Conservation (phyloP, 345 rosid species). For the Erodium maritimum region DNA sequence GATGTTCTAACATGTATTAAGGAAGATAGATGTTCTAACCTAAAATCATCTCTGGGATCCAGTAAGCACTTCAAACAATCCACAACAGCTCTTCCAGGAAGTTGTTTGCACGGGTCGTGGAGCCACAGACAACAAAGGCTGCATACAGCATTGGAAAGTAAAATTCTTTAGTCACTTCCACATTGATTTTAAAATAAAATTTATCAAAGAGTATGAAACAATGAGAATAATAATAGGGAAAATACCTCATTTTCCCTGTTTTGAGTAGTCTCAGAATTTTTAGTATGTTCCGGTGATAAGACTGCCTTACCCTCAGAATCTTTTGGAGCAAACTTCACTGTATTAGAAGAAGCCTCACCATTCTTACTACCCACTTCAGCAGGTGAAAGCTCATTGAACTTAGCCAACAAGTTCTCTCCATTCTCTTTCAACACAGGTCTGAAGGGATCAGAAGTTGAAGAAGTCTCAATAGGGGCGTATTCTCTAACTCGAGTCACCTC, state of each 20-base stretch:
- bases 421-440: conserved; percentile 23
- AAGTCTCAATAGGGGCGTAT: conserved; percentile 11
- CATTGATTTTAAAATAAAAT: conserved; percentile 3
- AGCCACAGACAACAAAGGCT: conserved; percentile 37
- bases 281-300: conserved; percentile 12
- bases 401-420: conserved; percentile 18
- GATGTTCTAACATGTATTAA: background rate
- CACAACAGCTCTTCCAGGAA: conserved; percentile 69
- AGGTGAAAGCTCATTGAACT: conserved; percentile 3
- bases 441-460: conserved; percentile 12
- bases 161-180: background rate
- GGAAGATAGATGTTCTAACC: conserved; percentile 23
- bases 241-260: conserved; percentile 52
- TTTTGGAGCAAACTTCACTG: conserved; percentile 10
- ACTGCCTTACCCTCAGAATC: conserved; percentile 16
- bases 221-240: conserved; percentile 2
- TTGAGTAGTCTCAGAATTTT: conserved; percentile 23
- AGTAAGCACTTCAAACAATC: conserved; percentile 54
- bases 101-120: conserved; percentile 42
- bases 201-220: background rate
- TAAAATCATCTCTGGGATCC: conserved; percentile 50
- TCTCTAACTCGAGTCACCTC: conserved; percentile 11
- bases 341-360: conserved; percentile 9
- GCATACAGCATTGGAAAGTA: conserved; percentile 11
- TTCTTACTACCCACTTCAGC: conserved; percentile 4